Base-by-base conservation (phyloP, 2,329 filamentous ascomycete species). In the Claviceps sp. region DNA sequence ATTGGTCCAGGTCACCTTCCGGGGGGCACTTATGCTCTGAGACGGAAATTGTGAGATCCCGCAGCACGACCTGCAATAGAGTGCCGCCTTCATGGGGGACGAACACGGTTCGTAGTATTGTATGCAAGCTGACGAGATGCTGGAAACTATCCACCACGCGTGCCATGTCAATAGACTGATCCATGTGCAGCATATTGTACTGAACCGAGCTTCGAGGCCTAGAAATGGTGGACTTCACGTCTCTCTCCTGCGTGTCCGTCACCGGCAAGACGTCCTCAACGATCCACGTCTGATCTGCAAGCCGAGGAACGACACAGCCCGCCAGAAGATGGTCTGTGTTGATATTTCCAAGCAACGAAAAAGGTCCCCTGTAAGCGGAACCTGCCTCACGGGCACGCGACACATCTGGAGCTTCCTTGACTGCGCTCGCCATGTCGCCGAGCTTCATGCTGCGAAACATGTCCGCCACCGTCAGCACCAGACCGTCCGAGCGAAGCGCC, bases 41-140 rank as follows among this genome's bases (percentile, higher is more conserved):
- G n/a, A 49, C 40, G 6, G n/a, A 6, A n/a, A 49, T 9, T 11
- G 70, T 59, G 2, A 85, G 66, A 16, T 76, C 67, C 30, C 78
- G 70, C 2, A 86, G 66, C 0, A 86, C 75, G 1, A 82, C 77
- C 51, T 76, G 75, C 54, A 79, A 72, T n/a, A 44, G 5, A 58
- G 73, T 78, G 40, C 70, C 68, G 5, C 67, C 68, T 22, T 71
- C 67, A 53, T 72, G 68, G 52, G 74, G 69, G 14, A 84, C 71
- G 55, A 85, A 86, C 5, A 85, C 77, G 0, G 82, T 85, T 4
- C 81, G 76, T 2, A 86, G 68, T 24, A 85, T 81, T 58, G 85
- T 81, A 60, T 84, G 81, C 7, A 70, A 70, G 2, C 72, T 65
- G 1, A 85, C 76, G 3, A 85, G 73, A 37, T 78, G 67, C 48